Evolutionary conservation across 768 basidiomycete genomes (phyloP), one percentile per base, ranked within the genome.

Genomic region (Lactarius vividus): DNA sequence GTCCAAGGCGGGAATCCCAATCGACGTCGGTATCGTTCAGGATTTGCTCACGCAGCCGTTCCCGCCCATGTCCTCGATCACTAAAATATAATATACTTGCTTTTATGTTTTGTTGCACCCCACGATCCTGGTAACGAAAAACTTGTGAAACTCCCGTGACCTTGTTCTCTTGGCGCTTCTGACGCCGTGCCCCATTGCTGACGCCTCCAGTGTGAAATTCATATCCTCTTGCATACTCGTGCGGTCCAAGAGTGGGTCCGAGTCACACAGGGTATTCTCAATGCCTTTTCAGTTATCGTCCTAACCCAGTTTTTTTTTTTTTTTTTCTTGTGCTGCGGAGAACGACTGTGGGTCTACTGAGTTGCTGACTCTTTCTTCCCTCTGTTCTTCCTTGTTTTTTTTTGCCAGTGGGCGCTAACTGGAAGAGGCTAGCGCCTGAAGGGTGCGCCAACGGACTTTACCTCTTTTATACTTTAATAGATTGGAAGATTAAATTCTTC

Each of bases 21-120:
- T 80, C 53, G 80, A 84, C 70, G 67, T 57, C 35, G 73, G 73
- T 4, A 75, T 84, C 63, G 73, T 81, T 29, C 78, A 80, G 64
- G 73, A 77, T 55, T 73, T 84, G 57, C 72, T 83, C 59, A 68
- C 71, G 2, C 67, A 64, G 33, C 67, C 71, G 18, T 71, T 64
- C 59, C 70, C 71, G 18, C 70, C 65, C 1, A 65, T 71, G 56
- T 71, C 71, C n/a, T 71, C 70, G 23, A 67, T 71, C 54, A 69
- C 58, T 23, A 69, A 68, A 60, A 71, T 71, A 53, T 67, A 65
- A 59, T 44, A 44, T 53, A 31, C 28, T 42, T 52, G 23, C 16
- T 13, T 40, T 52, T 26, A 26, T 52, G 26, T 46, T 46, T 33
- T 31, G 33, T 35, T 7, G 49, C 49, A 26, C 49, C 11, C 16